phyloP scores from a whole-genome alignment of 2,329 filamentous ascomycete genomes.

The Ophiostoma montium region DNA sequence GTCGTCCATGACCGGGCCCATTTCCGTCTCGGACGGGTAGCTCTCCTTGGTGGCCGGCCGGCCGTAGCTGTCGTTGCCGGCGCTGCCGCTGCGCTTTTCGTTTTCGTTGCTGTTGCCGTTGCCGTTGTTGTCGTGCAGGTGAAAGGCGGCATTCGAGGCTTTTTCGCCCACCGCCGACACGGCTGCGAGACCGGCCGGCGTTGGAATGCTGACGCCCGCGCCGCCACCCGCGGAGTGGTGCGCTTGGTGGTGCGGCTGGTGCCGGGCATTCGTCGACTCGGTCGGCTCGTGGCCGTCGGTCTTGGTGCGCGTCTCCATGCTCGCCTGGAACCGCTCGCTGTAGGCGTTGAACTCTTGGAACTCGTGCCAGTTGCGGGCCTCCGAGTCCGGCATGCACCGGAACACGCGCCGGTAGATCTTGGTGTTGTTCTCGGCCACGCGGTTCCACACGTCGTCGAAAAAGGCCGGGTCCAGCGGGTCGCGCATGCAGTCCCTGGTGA shows the following conservation, averaged over 20 bases:
- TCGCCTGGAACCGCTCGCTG: slow-evolving; percentile 59
- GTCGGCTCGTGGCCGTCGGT: slow-evolving; percentile 30
- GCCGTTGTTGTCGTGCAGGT: neutral
- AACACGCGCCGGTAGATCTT: slow-evolving; percentile 89
- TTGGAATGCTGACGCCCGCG: slow-evolving; percentile 29
- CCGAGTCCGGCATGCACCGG: slow-evolving; percentile 90
- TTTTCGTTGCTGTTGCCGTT: slow-evolving; percentile 15
- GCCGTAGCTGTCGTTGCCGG: neutral
- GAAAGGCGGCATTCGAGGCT: slow-evolving; percentile 14
- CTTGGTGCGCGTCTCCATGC: slow-evolving; percentile 42
- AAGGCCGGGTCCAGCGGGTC: slow-evolving; percentile 76
- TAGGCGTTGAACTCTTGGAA: slow-evolving; percentile 79
- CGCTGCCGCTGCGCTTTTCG: neutral
- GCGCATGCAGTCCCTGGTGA: slow-evolving; percentile 86
- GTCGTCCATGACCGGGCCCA: slow-evolving; percentile 6
- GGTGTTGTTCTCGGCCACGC: slow-evolving; percentile 85
- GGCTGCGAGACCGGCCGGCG: slow-evolving; percentile 21
- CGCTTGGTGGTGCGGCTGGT: slow-evolving; percentile 15
- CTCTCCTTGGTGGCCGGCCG: slow-evolving; percentile 15
- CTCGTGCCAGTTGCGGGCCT: slow-evolving; percentile 84
- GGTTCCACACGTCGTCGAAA: slow-evolving; percentile 76
- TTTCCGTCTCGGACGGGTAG: slow-evolving; percentile 15
- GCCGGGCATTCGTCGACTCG: slow-evolving; percentile 1
- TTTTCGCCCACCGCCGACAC: slow-evolving; percentile 25
- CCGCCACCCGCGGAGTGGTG: slow-evolving; percentile 13